phyloP scores from a whole-genome alignment of 2,329 filamentous ascomycete genomes.

The Fusarium guadeloupense region DNA sequence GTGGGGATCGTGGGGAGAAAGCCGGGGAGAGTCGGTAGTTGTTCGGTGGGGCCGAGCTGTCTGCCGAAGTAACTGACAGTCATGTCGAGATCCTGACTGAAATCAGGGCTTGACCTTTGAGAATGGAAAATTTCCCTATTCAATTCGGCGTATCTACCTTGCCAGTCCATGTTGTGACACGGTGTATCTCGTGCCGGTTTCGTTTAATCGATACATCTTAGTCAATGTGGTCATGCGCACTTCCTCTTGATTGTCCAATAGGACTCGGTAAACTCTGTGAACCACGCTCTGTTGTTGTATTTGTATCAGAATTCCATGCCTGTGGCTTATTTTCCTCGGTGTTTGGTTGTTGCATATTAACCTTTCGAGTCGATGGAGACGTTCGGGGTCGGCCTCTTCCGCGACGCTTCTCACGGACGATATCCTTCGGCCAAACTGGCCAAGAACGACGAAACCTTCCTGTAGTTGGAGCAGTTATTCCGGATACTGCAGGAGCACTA shows the following conservation, averaged over 20 bases:
- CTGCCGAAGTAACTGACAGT: conserved; percentile 1
- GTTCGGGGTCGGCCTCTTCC: conserved; percentile 2
- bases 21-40: conserved; percentile 20
- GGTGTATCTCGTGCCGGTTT: not conserved
- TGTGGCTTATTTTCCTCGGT: conserved; percentile 1
- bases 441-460: conserved; percentile 35
- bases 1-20: conserved; percentile 15
- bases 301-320: conserved; percentile 7
- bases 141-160: not conserved
- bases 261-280: conserved; percentile 23
- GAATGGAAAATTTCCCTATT: not conserved
- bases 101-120: not conserved
- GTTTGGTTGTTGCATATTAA: not conserved
- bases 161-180: not conserved
- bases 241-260: conserved; percentile 15
- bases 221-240: conserved; percentile 22
- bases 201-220: not conserved
- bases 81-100: not conserved
- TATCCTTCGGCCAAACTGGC: conserved; percentile 12
- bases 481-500: conserved; percentile 8
- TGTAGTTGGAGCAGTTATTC: conserved; percentile 27
- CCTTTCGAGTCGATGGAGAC: conserved; percentile 2
- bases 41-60: conserved; percentile 8
- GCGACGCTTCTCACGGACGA: conserved; percentile 9
- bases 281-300: conserved; percentile 15